These are phyloP conservation scores for Apiospora sp. DNA, from an alignment of 2,329 filamentous ascomycete genomes.

Conservation along the genomic window DNA sequence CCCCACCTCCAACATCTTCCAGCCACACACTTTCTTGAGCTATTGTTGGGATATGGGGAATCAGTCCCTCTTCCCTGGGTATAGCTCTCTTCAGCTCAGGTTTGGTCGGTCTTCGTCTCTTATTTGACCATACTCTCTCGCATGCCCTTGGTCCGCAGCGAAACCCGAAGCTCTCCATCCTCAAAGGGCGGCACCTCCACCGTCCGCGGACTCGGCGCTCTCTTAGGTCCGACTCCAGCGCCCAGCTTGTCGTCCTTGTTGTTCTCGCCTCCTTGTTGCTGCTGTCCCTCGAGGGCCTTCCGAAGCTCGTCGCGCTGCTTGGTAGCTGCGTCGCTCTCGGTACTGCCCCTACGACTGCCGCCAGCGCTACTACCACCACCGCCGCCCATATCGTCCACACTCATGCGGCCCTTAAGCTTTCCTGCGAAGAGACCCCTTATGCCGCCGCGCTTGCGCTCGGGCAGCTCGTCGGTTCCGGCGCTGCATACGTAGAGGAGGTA, in stretches of 20 bases:
- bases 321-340: conserved; percentile 42
- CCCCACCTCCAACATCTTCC: not conserved
- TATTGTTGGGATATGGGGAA: too few relatives aligned
- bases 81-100: too few relatives aligned
- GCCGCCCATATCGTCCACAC: conserved; percentile 41
- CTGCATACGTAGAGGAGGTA: conserved; percentile 91
- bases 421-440: conserved; percentile 66
- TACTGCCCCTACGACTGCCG: conserved; percentile 43
- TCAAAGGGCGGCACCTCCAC: conserved; percentile 54
- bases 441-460: conserved; percentile 67
- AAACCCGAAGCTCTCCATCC: conserved; percentile 52
- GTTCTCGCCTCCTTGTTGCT: conserved; percentile 31
- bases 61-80: too few relatives aligned
- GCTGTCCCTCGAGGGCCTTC: conserved; percentile 43
- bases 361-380: conserved; percentile 44
- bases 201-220: conserved; percentile 22
- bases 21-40: not conserved
- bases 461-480: conserved; percentile 72
- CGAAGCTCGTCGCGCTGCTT: conserved; percentile 53
- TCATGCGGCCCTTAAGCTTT: conserved; percentile 48
- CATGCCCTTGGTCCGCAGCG: conserved; percentile 63
- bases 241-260: conserved; percentile 28
- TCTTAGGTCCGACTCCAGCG: conserved; percentile 25
- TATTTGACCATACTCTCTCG: conserved; percentile 53
- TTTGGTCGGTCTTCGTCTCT: not conserved